Conservation (phyloP, 2,329 filamentous ascomycete genomes). For the Pseudodiploospora longispora region DNA sequence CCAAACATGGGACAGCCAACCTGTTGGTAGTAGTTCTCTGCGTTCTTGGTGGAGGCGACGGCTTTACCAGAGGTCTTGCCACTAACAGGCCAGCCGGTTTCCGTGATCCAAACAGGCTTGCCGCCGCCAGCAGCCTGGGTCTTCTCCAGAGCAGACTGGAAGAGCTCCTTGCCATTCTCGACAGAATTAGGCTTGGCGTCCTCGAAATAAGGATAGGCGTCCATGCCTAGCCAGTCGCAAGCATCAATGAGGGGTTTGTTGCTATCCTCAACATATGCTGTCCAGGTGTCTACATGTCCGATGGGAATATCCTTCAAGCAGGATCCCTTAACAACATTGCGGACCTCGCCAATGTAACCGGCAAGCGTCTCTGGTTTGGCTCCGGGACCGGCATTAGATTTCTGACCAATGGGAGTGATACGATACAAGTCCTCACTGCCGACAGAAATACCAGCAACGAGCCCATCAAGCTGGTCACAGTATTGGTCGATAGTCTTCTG, state of each 20-base stretch:
- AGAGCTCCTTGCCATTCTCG: conserved; percentile 54
- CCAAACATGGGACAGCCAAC: conserved; percentile 67
- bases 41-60: conserved; percentile 57
- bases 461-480: conserved; percentile 53
- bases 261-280: conserved; percentile 62
- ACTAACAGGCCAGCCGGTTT: conserved; percentile 79
- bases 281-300: conserved; percentile 90
- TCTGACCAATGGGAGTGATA: conserved; percentile 60
- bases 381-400: conserved; percentile 55
- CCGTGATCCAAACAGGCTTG: conserved; percentile 78
- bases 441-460: conserved; percentile 76
- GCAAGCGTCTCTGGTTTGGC: conserved; percentile 53
- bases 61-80: conserved; percentile 56
- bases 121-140: conserved; percentile 51
- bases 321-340: conserved; percentile 55
- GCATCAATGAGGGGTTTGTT: conserved; percentile 63
- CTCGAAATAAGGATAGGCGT: conserved; percentile 82
- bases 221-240: conserved; percentile 73
- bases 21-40: conserved; percentile 71
- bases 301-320: conserved; percentile 49
- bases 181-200: conserved; percentile 59
- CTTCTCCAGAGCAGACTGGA: conserved; percentile 56
- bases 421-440: conserved; percentile 85
- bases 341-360: conserved; percentile 63
- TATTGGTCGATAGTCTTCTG: conserved; percentile 60